Base-by-base conservation (phyloP, 306 rosid genomes). In the Carpinus viminea region DNA sequence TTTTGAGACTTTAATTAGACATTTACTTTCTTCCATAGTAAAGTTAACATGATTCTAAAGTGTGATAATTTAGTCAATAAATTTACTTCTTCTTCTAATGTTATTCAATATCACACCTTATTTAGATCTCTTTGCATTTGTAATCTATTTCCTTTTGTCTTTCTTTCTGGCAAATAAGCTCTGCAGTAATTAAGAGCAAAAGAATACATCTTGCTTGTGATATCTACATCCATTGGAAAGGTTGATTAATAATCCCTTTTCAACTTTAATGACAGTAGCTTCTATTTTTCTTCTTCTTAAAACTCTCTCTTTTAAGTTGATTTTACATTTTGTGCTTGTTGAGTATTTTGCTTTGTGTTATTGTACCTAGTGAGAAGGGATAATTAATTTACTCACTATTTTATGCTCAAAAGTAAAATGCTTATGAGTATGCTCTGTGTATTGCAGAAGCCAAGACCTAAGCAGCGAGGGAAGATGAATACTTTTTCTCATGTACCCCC, bases 401-500 rank as follows among this genome's bases (percentile, higher is more conserved):
- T 55, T 55, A 55, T 6, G 6, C 28, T 55, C 61, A 55, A 55
- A 55, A 55, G 28, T n/a, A 55, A 55, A 5, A 65, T 66, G 15
- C 24, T 38, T 38, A 66, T 38, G 26, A 66, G 48, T 3, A 18
- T 66, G 72, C 48, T 34, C 4, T 66, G 38, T 9, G 12, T 43
- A 66, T 43, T 72, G 82, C 92, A 89, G 92, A 88, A 84, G n/a
- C 66, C 6, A 31, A 21, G 43, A n/a, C 55, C 5, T 38, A 41
- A 56, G 54, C 18, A 20, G 76, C 26, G 26, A 24, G 74, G 74
- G 78, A 84, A 85, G 50, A 93, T 91, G 90, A 78, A 86, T 38
- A 83, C 85, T 18, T 89, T 92, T 81, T 79, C 87, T 50, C 92
- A 88, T 43, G 98, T 94, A 20, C 98, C 98, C 21, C 98, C 98